Base-by-base conservation (phyloP, 495 filamentous ascomycete species). In the Articulospora tetracladia region DNA sequence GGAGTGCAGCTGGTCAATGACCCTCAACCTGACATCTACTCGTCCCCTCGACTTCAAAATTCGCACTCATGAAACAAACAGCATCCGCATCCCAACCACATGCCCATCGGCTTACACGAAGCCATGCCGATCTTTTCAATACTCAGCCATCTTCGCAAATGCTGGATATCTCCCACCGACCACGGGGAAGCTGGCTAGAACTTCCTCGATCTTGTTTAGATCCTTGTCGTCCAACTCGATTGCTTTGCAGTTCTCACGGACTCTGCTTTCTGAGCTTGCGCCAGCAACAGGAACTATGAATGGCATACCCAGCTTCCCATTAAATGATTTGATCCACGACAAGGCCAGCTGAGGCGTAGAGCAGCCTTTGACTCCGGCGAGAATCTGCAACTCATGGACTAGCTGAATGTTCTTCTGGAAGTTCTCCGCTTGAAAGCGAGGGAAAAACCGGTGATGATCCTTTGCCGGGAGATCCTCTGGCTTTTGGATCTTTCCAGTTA, bases 281-380 rank as follows among this genome's bases (percentile, higher is more conserved):
- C 92, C 91, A 1, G 91, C 90, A 62, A 96, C 94, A 2, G 91
- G 92, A 57, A 94, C 86, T 63, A 95, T 88, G 2, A 76, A 80
- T 19, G 85, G 83, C 71, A 86, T 77, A n/a, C 84, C 89, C 25
- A 82, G 76, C 65, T 77, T 79, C 28, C 73, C 74, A 48, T 49
- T 59, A 2, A 25, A 23, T 1, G 23, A 49, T 47, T 41, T 63
- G n/a, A 66, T 44, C 92, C 92, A 97, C 20, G 76, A 81, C 57
- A 96, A 72, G 6, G 90, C 92, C 28, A 96, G 73, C 74, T 97
- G 92, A 2, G 83, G 82, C 1, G 86, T 76, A 6, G 86, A 89
- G 61, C 82, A 82, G 11, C 83, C 83, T 76, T 94, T 96, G 60
- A 75, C 74, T 58, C 73, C 62, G 2, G 92, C 91, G 41, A 96